Evolutionary conservation across 768 basidiomycete species (phyloP).

Genomic region (Aureoboletus auriporus): DNA sequence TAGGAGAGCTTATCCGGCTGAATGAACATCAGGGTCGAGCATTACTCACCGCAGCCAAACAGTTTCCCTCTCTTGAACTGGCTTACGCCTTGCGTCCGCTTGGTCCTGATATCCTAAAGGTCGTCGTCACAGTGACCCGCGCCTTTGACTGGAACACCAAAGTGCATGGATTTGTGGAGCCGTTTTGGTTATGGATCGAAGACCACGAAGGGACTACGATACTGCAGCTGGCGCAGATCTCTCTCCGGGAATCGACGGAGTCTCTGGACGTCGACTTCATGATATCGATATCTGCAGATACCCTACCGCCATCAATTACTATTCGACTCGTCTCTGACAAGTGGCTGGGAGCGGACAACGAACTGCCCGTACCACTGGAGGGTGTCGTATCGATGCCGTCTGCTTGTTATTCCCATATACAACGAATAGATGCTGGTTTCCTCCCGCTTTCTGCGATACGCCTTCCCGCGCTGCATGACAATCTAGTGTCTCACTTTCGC

Average conservation of each 20-base stretch:
- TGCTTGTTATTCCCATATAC: constrained; percentile 50
- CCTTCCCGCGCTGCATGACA: constrained; percentile 37
- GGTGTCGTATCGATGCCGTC: constrained; percentile 69
- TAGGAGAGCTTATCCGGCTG: constrained; percentile 79
- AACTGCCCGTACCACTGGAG: constrained; percentile 58
- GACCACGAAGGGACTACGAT: constrained; percentile 79
- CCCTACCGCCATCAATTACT: constrained; percentile 60
- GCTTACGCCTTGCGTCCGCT: constrained; percentile 74
- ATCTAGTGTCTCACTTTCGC: constrained; percentile 43
- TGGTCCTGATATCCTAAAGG: constrained; percentile 75
- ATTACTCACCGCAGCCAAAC: constrained; percentile 72
- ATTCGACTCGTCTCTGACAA: constrained; percentile 83
- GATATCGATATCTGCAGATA: constrained; percentile 62
- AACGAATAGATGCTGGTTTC: constrained; percentile 71
- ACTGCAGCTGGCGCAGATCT: constrained; percentile 70
- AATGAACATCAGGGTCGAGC: constrained; percentile 84
- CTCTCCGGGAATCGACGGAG: constrained; percentile 65
- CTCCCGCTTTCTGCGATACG: constrained; percentile 56
- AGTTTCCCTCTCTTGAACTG: constrained; percentile 75
- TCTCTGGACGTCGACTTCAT: constrained; percentile 69
- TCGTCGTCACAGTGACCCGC: constrained; percentile 59
- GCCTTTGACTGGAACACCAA: constrained; percentile 79
- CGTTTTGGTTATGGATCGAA: constrained; percentile 97
- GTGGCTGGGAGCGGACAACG: constrained; percentile 91
- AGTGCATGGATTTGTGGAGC: constrained; percentile 71